A percentile compares a stretch with the other conserved stretches of the same genome.
Conservation (phyloP, 75 land plant genomes). For the Isoetes taiwanensis region DNA sequence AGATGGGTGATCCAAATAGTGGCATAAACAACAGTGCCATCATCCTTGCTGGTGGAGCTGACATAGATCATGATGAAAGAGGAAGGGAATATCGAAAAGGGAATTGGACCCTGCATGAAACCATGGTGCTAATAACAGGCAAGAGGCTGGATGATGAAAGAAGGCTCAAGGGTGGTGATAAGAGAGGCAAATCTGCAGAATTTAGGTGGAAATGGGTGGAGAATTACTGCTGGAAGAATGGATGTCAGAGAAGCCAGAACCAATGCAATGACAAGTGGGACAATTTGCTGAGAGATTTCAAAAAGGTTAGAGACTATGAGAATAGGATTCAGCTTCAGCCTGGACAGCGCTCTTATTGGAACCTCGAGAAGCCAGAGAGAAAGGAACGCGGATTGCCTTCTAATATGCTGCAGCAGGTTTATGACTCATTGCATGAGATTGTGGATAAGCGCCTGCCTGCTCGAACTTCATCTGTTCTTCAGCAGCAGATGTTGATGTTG, state of each 20-base stretch:
- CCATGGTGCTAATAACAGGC: slow-evolving; percentile 46
- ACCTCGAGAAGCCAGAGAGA: slow-evolving; percentile 50
- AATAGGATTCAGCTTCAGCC: too few relatives aligned
- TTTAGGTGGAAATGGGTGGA: slow-evolving; percentile 72
- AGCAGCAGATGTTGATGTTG: too few relatives aligned
- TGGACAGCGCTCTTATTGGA: slow-evolving; percentile 33
- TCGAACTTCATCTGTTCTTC: too few relatives aligned
- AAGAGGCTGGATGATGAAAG: slow-evolving; percentile 68
- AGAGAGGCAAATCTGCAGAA: slow-evolving; percentile 35
- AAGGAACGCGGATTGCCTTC: slow-evolving; percentile 51
- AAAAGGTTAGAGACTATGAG: slow-evolving; percentile 20
- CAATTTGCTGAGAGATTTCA: slow-evolving; percentile 38
- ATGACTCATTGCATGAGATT: slow-evolving; percentile 38
- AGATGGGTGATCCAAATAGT: too few relatives aligned
- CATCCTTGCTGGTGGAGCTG: too few relatives aligned
- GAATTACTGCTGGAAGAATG: slow-evolving; percentile 50
- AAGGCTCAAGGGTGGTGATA: slow-evolving; percentile 30
- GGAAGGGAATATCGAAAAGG: slow-evolving; percentile 64
- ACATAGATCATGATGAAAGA: too few relatives aligned
- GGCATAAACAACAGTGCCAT: too few relatives aligned
- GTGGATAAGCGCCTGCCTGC: slow-evolving; percentile 30
- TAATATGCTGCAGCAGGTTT: slow-evolving; percentile 39
- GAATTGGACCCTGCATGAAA: slow-evolving; percentile 61
- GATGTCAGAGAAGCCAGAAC: slow-evolving; percentile 50
- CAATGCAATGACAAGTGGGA: slow-evolving; percentile 86